Evolutionary conservation across 495 filamentous ascomycete genomes (phyloP), one percentile per base, ranked within the genome.

Genomic region (Lasiosphaeria hispida): DNA sequence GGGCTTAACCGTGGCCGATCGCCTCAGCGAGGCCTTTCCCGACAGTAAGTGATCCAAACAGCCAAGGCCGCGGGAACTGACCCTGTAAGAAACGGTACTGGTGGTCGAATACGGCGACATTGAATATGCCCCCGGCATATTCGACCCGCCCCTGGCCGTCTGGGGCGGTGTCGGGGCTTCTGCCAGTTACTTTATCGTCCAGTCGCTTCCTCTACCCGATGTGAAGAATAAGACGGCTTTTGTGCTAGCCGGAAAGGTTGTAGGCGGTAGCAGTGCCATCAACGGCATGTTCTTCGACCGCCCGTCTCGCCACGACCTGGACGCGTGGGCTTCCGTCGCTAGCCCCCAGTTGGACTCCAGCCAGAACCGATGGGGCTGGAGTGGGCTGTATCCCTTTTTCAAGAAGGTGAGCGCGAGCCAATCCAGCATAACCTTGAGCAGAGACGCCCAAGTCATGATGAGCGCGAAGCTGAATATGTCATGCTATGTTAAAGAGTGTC

Each of bases 281-380:
- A 79, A 79, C 43, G 73, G 70, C 15, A 69, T 71, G 71, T 68
- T 74, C 40, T 72, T 74, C 14, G 61, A 74, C 52, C 72, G 73
- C n/a, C 68, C 66, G 0, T 66, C 71, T 4, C 49, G 56, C 0
- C 64, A 55, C 34, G 78, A 82, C 55, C 77, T 75, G 37, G 77
- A 85, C 57, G 58, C 72, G 0, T 85, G 84, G 83, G 72, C 75
- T 45, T 59, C 63, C 11, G 61, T 79, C 1, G 81, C 80, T 8
- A 80, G 80, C 55, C 66, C 43, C 5, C 57, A 59, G 39, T 56
- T 52, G 8, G 35, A 45, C 0, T 13, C 15, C 10, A 43, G 50
- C 19, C 23, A 5, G 8, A 39, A 40, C 39, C 44, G 60, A 34
- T 72, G 70, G 70, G 48, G 61, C 33, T 80, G 77, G 76, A 42